These are phyloP conservation scores for Globisporangium alternatum DNA, from an alignment of 352 stramenopile genomes.

Conservation along the genomic window DNA sequence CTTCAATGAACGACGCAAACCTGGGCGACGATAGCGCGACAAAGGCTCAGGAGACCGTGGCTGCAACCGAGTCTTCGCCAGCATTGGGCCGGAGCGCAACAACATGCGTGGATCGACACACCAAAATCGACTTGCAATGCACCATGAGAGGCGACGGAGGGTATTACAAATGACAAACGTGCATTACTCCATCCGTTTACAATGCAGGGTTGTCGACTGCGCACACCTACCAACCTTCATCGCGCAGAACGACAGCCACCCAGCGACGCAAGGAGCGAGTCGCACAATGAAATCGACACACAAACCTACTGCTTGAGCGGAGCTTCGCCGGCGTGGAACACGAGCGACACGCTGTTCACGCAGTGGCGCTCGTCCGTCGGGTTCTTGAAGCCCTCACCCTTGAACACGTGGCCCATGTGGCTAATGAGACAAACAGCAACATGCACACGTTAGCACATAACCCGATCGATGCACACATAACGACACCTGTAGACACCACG, in stretches of 20 bases:
- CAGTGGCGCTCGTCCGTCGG: slow-evolving; percentile 88
- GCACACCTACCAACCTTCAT: neutral
- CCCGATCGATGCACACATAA: neutral
- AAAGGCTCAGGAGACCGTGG: neutral
- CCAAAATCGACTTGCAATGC: too few species aligned
- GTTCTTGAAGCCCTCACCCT: slow-evolving; percentile 85
- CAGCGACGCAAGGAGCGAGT: neutral
- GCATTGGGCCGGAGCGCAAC: neutral
- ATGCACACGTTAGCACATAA: neutral
- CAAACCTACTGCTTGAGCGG: slow-evolving; percentile 27
- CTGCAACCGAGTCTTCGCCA: neutral
- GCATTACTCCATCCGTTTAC: neutral
- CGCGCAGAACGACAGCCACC: neutral
- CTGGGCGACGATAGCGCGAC: too few species aligned
- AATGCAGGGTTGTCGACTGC: neutral
- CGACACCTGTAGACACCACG: neutral
- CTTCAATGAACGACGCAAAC: neutral
- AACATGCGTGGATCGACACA: neutral
- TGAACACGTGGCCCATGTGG: slow-evolving; percentile 92
- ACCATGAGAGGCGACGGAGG: too few species aligned
- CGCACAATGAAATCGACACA: neutral
- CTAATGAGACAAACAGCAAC: slow-evolving; percentile 24
- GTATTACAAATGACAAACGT: neutral
- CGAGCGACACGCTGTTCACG: slow-evolving; percentile 89
- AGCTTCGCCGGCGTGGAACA: slow-evolving; percentile 74